These are phyloP conservation scores for Thelephora terrestris DNA, from an alignment of 1,284 basidiomycete species.

Conservation along the genomic window DNA sequence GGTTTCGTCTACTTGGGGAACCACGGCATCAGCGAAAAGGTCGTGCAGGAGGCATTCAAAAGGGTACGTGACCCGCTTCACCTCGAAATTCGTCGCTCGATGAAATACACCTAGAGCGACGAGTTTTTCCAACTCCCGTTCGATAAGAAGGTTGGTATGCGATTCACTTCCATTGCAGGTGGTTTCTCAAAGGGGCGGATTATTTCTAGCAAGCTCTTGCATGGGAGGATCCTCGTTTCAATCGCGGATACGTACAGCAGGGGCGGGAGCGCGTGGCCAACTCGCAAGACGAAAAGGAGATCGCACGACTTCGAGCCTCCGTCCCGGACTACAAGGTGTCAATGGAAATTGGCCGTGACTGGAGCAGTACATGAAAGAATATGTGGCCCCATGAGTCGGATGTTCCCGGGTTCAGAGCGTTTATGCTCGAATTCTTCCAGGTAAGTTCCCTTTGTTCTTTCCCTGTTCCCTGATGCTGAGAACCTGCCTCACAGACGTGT, in stretches of 20 bases:
- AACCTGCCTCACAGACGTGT: constrained; percentile 38
- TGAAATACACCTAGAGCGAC: constrained; percentile 38
- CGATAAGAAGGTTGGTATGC: background rate
- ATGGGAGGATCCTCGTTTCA: constrained; percentile 76
- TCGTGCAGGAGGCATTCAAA: constrained; percentile 45
- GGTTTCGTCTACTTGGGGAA: constrained; percentile 67
- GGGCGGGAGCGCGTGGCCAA: constrained; percentile 78
- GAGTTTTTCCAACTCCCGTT: no score
- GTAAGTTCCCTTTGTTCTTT: constrained; percentile 20
- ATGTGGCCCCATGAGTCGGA: constrained; percentile 64
- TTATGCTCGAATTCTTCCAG: constrained; percentile 68
- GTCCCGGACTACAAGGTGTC: constrained; percentile 76
- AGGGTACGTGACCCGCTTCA: constrained; percentile 34
- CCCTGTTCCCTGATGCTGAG: constrained; percentile 1
- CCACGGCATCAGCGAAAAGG: constrained; percentile 50
- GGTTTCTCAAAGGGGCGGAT: no score
- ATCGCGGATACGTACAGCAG: constrained; percentile 72
- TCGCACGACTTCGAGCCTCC: constrained; percentile 56
- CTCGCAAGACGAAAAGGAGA: constrained; percentile 60
- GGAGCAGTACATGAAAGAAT: constrained; percentile 67
- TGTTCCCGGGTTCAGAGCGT: constrained; percentile 55
- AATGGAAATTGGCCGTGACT: constrained; percentile 80
- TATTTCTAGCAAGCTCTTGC: constrained; percentile 40
- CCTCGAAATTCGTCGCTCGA: background rate
- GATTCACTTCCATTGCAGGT: no score